Evolutionary conservation across 2,329 filamentous ascomycete species (phyloP), one percentile per base, ranked within the genome.

Genomic region (Fusarium beomiforme): DNA sequence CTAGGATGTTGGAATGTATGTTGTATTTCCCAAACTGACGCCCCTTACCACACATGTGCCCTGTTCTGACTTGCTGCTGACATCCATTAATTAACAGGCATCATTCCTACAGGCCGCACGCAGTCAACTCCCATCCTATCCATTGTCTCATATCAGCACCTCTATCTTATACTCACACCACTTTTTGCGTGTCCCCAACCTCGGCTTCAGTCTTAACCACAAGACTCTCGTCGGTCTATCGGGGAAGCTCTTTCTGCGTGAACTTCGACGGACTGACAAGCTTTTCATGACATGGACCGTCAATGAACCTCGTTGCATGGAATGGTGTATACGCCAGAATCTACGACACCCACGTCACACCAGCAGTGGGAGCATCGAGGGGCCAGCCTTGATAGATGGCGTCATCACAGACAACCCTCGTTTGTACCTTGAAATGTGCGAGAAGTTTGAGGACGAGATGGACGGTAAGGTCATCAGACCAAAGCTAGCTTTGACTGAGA

Each of bases 341-440:
- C 64, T 74, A 21, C 68, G 60, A 14, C 81, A 85, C 31, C 47
- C 49, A 82, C 87, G 43, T 75, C 37, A 33, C 16, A 34, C 34
- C n/a, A 23, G 29, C 29, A 10, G 23, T 12, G 36, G 41, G 24
- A 53, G 24, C n/a, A 49, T 17, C 16, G 49, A 46, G 24, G 54
- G 64, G n/a, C 42, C 59, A 19, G 70, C 64, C 16, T 64, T 80
- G 33, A 83, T 97, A 2, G 93, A 97, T 74, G 95, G 93, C 2
- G 91, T 97, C 8, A 90, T 97, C 57, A 97, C 94, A 1, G 95
- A 98, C 77, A 90, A 97, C 73, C 93, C 93, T 2, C 87, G 87
- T 77, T 80, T 87, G 71, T 95, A 90, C 76, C 78, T 90, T 26
- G 86, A 91, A 46, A 85, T 93, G 4, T 89, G 88, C 68, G 76